Conservation (phyloP, 1,284 basidiomycete species). For the Mycosarcoma mackinlayi region DNA sequence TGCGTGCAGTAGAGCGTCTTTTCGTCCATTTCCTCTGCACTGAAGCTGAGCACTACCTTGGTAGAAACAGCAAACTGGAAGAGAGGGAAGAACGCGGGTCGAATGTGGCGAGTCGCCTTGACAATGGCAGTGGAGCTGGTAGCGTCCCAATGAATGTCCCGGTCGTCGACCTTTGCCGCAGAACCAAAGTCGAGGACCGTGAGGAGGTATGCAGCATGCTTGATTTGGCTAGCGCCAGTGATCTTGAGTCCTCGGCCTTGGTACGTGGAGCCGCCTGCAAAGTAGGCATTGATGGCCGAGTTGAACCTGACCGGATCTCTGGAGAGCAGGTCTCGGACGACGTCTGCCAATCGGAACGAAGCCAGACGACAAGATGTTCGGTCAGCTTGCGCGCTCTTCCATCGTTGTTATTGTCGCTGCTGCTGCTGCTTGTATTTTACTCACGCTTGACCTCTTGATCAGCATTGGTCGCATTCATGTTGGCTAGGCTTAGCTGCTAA, state of each 20-base stretch:
- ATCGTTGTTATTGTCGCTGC: neutral
- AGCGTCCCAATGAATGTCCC: conserved; percentile 45
- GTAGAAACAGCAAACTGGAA: conserved; percentile 48
- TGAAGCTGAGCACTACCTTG: conserved; percentile 36
- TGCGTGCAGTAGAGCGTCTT: conserved; percentile 50
- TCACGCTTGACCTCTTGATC: conserved; percentile 28
- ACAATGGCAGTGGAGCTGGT: conserved; percentile 36
- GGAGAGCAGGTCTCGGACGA: conserved; percentile 42
- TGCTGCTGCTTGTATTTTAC: neutral
- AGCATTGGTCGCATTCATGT: conserved; percentile 37
- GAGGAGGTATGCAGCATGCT: conserved; percentile 46
- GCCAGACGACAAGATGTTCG: neutral
- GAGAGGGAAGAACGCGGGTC: conserved; percentile 50
- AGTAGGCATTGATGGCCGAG: conserved; percentile 53
- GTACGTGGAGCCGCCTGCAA: conserved; percentile 42
- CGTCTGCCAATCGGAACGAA: conserved; percentile 11
- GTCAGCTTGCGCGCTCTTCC: too few relatives aligned
- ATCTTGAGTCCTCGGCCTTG: conserved; percentile 52
- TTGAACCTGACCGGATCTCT: conserved; percentile 51
- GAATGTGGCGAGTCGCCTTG: conserved; percentile 36
- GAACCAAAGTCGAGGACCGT: conserved; percentile 50
- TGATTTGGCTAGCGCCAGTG: conserved; percentile 46
- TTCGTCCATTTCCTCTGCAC: conserved; percentile 23
- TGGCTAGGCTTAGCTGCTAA: neutral
- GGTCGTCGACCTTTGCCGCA: conserved; percentile 28